These are phyloP conservation scores for Colletotrichum incanum DNA, from an alignment of 2,329 filamentous ascomycete species.

Conservation along the genomic window DNA sequence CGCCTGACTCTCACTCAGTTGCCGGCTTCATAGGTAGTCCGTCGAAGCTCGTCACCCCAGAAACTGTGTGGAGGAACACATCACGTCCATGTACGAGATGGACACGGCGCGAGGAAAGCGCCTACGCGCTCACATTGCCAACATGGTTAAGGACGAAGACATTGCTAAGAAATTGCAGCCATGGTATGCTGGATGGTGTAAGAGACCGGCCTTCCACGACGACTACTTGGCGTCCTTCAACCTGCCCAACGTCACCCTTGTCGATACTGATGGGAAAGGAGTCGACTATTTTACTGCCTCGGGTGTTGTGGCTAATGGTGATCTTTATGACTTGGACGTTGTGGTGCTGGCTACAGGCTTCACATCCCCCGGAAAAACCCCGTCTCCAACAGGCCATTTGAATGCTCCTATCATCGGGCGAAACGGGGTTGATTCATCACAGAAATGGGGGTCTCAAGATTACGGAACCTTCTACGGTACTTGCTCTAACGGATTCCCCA, in stretches of 20 bases:
- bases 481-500: not conserved
- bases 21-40: slow-evolving; percentile 55
- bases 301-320: slow-evolving; percentile 60
- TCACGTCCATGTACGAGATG: slow-evolving; percentile 58
- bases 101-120: slow-evolving; percentile 60
- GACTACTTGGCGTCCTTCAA: slow-evolving; percentile 73
- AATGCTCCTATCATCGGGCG: not conserved
- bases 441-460: not conserved
- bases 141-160: slow-evolving; percentile 63
- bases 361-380: slow-evolving; percentile 46
- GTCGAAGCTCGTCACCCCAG: slow-evolving; percentile 55
- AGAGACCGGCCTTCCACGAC: slow-evolving; percentile 74
- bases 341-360: slow-evolving; percentile 57
- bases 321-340: slow-evolving; percentile 63
- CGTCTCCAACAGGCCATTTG: not conserved
- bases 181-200: slow-evolving; percentile 75
- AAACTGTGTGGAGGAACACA: slow-evolving; percentile 53
- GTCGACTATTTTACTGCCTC: slow-evolving; percentile 60
- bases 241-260: slow-evolving; percentile 67
- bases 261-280: slow-evolving; percentile 72
- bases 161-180: slow-evolving; percentile 69
- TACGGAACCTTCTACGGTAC: not conserved
- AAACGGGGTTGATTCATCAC: too few species aligned
- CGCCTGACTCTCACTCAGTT: slow-evolving; percentile 51
- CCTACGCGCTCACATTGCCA: slow-evolving; percentile 61